Evolutionary conservation across 1,284 basidiomycete species (phyloP), one percentile per base, ranked within the genome.

Genomic region (Rhodotorula sp.): DNA sequence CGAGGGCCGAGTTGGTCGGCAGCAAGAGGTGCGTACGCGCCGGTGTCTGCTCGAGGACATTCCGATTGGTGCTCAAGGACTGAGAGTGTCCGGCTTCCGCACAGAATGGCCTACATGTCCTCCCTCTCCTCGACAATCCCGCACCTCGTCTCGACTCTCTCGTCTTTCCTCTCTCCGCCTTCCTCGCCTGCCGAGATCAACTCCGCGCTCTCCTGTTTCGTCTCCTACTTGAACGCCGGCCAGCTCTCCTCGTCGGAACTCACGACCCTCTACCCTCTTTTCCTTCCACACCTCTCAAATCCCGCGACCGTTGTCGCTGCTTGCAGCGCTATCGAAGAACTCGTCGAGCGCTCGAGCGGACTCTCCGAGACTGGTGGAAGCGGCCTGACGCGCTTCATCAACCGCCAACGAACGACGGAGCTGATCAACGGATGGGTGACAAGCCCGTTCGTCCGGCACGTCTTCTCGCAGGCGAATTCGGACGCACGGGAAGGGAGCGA

Each of bases 1-100:
- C 69, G 46, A 60, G 77, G 51, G 77, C 77, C 22, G 75, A 78
- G 48, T 53, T 78, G n/a, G 67, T 73, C 0, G 76, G 72, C 2
- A 72, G 62, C 31, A 73, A 72, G 47, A 68, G 74, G 77, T 77
- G 47, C 30, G 74, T 57, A 4, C 24, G 44, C 16, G 11, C 20
- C 46, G 47, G 6, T 34, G 5, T 10, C 10, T 34, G 34, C 34
- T 34, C 10, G 34, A 34, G 6, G 34, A 10, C 34, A 34, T 34
- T 10, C 10, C 10, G 34, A 34, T 5, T 34, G 34, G 10, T 34
- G 10, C 34, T 10, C 10, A 34, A 6, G 34, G 10, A 30, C 40
- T 34, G 4, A 11, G 11, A 4, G 5, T n/a, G 34, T 24, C 40
- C 28, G 40, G 3, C 18, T 34, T 34, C 22, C 20, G 1, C 26